A percentile compares a stretch with the other conserved stretches of the same genome.
Evolutionary conservation across 257 asterid genomes (phyloP).

Genomic region (Handroanthus guayacan): DNA sequence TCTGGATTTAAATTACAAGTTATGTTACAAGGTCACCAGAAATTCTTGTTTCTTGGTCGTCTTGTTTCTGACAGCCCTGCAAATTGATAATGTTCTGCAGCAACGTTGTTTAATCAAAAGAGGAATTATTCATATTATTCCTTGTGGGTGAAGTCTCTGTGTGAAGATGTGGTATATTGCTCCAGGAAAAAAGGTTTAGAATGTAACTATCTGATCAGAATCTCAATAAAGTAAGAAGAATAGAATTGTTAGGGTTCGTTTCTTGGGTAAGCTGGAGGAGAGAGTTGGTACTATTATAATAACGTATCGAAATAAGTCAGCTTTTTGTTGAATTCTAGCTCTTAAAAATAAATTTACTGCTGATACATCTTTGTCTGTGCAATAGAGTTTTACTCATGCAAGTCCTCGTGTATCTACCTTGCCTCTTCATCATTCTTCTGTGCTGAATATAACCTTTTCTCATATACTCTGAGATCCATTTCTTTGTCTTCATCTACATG

Average conservation of each 20-base stretch:
- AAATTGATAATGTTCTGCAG: too few species aligned
- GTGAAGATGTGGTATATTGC: neutral
- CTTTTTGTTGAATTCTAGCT: neutral
- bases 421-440: too few species aligned
- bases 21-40: constrained; percentile 13
- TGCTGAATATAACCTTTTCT: too few species aligned
- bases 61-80: too few species aligned
- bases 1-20: neutral
- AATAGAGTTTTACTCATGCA: too few species aligned
- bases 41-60: neutral
- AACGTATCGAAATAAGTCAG: neutral
- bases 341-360: too few species aligned
- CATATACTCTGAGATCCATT: too few species aligned
- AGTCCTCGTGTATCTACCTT: too few species aligned
- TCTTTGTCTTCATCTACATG: too few species aligned
- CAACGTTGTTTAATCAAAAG: too few species aligned
- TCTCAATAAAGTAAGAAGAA: neutral
- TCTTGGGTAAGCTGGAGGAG: neutral
- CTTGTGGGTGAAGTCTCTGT: neutral
- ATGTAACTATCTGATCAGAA: neutral
- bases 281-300: neutral
- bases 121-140: too few species aligned
- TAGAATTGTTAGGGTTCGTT: neutral
- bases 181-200: neutral
- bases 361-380: too few species aligned